Conservation (phyloP, 1,139 yeast genomes). For the Geotrichum macrosporum region DNA sequence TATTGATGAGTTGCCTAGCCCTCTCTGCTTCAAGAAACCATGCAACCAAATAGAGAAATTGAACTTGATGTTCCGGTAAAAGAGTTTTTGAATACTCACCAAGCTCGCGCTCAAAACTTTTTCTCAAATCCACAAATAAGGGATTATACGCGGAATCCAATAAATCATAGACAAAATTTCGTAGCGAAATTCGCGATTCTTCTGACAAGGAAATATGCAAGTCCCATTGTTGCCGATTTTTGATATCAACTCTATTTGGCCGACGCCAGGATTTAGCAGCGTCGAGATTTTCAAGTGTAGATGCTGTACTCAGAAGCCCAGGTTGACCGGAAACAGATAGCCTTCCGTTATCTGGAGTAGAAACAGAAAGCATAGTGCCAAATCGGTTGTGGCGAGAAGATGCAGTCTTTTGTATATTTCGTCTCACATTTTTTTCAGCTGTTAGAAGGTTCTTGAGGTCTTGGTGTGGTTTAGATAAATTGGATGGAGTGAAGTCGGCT, state of each 20-base stretch:
- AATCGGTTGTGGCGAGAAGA: constrained; percentile 82
- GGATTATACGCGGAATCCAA: constrained; percentile 74
- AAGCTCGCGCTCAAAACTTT: constrained; percentile 47
- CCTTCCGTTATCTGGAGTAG: constrained; percentile 52
- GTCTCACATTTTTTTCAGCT: constrained; percentile 55
- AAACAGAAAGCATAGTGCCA: constrained; percentile 76
- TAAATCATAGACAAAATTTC: constrained; percentile 53
- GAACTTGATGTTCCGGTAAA: constrained; percentile 39
- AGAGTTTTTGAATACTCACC: constrained; percentile 27
- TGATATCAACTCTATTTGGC: constrained; percentile 42
- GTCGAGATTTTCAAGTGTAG: constrained; percentile 58
- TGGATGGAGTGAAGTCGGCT: constrained; percentile 12
- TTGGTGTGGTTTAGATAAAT: constrained; percentile 14
- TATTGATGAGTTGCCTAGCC: constrained; percentile 19
- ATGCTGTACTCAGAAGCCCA: constrained; percentile 48
- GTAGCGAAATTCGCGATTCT: constrained; percentile 40
- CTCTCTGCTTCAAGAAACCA: constrained; percentile 59
- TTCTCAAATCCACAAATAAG: constrained; percentile 51
- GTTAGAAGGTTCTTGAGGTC: constrained; percentile 51
- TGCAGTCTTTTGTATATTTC: constrained; percentile 38
- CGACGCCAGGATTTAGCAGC: constrained; percentile 62
- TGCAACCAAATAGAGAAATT: constrained; percentile 58
- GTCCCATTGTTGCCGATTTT: constrained; percentile 31
- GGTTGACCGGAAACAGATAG: constrained; percentile 76
- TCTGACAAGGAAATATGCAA: constrained; percentile 34